Conservation (phyloP, 1,284 basidiomycete species). For the Melanopsichium pennsylvanicum region DNA sequence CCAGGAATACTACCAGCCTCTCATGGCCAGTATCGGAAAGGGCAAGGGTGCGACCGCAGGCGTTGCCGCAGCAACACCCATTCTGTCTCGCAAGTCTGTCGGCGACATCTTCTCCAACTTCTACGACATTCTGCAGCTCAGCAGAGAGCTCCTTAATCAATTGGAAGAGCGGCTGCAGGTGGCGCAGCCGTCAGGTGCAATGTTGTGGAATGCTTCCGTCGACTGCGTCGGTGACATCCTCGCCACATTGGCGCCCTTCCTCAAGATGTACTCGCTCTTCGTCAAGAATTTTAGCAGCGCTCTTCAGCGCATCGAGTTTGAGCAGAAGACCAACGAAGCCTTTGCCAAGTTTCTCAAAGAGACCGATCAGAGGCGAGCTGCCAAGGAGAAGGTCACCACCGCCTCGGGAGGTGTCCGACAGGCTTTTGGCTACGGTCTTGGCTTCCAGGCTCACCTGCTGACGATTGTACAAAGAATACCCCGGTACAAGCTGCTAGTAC, state of each 20-base stretch:
- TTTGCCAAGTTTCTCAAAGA: conserved; percentile 58
- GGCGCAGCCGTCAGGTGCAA: background rate
- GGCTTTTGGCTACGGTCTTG: conserved; percentile 56
- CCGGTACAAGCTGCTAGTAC: conserved; percentile 60
- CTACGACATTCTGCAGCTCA: conserved; percentile 87
- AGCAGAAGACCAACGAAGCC: conserved; percentile 53
- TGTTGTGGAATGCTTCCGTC: conserved; percentile 50
- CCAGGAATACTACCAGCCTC: conserved; percentile 60
- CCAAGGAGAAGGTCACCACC: conserved; percentile 22
- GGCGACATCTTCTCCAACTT: conserved; percentile 86
- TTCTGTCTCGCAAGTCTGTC: conserved; percentile 76
- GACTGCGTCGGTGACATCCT: conserved; percentile 62
- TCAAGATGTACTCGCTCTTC: conserved; percentile 65
- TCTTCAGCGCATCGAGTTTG: conserved; percentile 58
- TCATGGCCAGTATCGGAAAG: conserved; percentile 37
- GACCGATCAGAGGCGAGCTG: conserved; percentile 43
- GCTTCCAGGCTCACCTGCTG: conserved; percentile 62
- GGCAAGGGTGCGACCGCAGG: conserved; percentile 70
- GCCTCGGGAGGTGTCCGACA: conserved; percentile 17
- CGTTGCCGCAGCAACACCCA: conserved; percentile 71
- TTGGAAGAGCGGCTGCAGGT: conserved; percentile 69
- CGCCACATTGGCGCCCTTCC: conserved; percentile 61
- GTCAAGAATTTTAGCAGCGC: conserved; percentile 64
- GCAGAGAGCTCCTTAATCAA: conserved; percentile 77
- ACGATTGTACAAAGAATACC: conserved; percentile 65